Evolutionary conservation across 192 early-diverging fungal species (phyloP).

Genomic region (Cladochytrium replicatum): DNA sequence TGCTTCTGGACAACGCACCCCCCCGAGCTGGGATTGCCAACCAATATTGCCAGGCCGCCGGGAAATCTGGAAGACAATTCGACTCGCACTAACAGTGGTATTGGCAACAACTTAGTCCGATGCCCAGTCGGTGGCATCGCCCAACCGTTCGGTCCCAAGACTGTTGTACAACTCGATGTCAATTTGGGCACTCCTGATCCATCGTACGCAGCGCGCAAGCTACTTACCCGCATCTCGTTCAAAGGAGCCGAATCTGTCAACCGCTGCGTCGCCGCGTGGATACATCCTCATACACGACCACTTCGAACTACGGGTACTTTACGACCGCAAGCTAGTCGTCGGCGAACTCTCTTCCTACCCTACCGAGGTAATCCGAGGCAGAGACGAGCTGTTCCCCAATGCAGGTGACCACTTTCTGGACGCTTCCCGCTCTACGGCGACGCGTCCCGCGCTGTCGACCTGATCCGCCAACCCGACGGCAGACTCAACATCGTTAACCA

Average conservation of each 20-base stretch:
- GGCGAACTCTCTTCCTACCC: too few relatives aligned
- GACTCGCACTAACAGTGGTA: too few relatives aligned
- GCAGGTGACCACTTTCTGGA: background rate
- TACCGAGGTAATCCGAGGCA: conserved; percentile 10
- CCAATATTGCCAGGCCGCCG: too few relatives aligned
- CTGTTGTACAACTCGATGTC: conserved; percentile 1
- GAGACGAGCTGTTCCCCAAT: conserved; percentile 7
- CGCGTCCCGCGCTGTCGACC: background rate
- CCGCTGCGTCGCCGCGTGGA: conserved; percentile 8
- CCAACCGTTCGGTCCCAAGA: conserved; percentile 14
- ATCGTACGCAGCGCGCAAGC: conserved; percentile 3
- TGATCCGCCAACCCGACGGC: conserved; percentile 13
- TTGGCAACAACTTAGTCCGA: conserved; percentile 7
- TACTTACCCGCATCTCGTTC: conserved; percentile 4
- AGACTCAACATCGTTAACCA: conserved; percentile 9
- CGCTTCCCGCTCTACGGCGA: conserved; percentile 11
- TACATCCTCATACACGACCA: conserved; percentile 29
- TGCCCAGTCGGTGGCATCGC: conserved; percentile 3
- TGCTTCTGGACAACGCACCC: too few relatives aligned
- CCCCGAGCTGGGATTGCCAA: too few relatives aligned
- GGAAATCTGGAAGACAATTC: too few relatives aligned
- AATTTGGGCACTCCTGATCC: conserved; percentile 8
- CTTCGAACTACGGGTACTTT: conserved; percentile 10
- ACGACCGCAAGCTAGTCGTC: conserved; percentile 5
- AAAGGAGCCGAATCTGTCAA: conserved; percentile 8